phyloP scores from a whole-genome alignment of 164 flowering plant genomes.

The Chimonanthus praecox region DNA sequence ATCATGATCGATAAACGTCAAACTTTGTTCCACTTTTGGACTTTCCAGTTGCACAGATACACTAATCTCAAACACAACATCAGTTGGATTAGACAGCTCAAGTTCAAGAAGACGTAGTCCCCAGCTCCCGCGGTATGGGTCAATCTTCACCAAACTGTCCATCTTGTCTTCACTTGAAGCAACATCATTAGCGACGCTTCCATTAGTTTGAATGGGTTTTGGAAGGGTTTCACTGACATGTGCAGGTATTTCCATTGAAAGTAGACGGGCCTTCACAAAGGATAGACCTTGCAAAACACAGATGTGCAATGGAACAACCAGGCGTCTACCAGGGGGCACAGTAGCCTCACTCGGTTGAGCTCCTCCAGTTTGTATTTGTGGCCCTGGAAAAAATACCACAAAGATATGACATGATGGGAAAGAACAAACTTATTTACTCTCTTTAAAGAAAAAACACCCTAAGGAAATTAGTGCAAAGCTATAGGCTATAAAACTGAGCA shows the following conservation, averaged over 20 bases:
- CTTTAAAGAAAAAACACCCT: not conserved
- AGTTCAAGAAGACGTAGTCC: slow-evolving; percentile 95
- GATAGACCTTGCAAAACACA: slow-evolving; percentile 92
- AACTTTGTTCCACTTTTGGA: slow-evolving; percentile 28
- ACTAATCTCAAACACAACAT: slow-evolving; percentile 79
- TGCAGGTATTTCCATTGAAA: slow-evolving; percentile 99
- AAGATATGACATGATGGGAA: slow-evolving; percentile 9
- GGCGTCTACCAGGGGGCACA: slow-evolving; percentile 84
- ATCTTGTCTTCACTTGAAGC: slow-evolving; percentile 27
- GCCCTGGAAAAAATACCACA: slow-evolving; percentile 44
- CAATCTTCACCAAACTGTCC: slow-evolving; percentile 74
- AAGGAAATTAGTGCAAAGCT: not conserved
- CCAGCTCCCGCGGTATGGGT: slow-evolving; percentile 98
- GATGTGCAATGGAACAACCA: slow-evolving; percentile 78
- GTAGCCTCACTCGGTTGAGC: slow-evolving; percentile 25
- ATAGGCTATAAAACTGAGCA: not conserved
- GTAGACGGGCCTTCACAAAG: slow-evolving; percentile 88
- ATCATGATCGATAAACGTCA: slow-evolving; percentile 27
- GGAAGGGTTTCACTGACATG: slow-evolving; percentile 65
- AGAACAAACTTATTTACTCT: too few relatives aligned
- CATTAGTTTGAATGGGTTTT: slow-evolving; percentile 26
- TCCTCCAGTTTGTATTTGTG: slow-evolving; percentile 37
- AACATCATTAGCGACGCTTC: slow-evolving; percentile 20
- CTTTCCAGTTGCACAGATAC: slow-evolving; percentile 77
- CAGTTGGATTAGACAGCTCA: slow-evolving; percentile 95